A percentile compares a stretch with the other conserved stretches of the same genome.
Evolutionary conservation across 169 alveolate genomes (phyloP).

Genomic region (Plasmodium fragile): DNA sequence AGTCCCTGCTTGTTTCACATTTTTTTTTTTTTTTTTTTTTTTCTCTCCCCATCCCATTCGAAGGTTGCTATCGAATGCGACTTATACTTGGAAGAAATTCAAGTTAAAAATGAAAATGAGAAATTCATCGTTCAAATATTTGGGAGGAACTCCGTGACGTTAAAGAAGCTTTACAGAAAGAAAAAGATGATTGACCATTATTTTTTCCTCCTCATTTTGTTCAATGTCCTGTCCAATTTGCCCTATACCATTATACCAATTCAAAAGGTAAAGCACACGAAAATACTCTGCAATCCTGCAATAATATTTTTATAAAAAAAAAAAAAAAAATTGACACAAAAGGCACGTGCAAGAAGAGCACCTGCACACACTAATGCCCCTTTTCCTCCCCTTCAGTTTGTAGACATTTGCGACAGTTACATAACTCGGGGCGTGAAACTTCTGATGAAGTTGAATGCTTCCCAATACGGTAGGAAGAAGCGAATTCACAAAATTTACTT

Average conservation of each 20-base stretch:
- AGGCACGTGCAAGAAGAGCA: background rate
- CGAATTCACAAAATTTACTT: slow-evolving; percentile 68
- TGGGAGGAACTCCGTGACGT: slow-evolving; percentile 58
- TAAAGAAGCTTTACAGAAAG: slow-evolving; percentile 67
- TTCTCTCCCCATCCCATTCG: slow-evolving; percentile 3
- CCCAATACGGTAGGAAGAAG: slow-evolving; percentile 39
- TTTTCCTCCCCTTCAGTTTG: slow-evolving; percentile 26
- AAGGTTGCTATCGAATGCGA: slow-evolving; percentile 67
- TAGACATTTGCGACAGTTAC: slow-evolving; percentile 59
- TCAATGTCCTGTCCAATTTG: slow-evolving; percentile 47
- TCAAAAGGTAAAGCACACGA: slow-evolving; percentile 39
- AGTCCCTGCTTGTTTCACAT: background rate
- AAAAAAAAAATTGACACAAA: background rate
- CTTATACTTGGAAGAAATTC: slow-evolving; percentile 58
- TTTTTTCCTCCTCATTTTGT: slow-evolving; percentile 60
- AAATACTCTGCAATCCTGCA: background rate
- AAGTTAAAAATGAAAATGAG: slow-evolving; percentile 68
- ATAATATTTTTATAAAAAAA: background rate
- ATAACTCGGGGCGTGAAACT: slow-evolving; percentile 29
- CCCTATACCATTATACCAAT: slow-evolving; percentile 73
- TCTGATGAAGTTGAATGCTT: slow-evolving; percentile 24
- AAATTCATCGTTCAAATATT: slow-evolving; percentile 45
- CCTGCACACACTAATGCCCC: background rate
- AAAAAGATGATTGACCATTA: slow-evolving; percentile 47
- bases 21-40: background rate